Base-by-base conservation (phyloP, 345 rosid genomes). In the Cardamine chenopodiifolia region DNA sequence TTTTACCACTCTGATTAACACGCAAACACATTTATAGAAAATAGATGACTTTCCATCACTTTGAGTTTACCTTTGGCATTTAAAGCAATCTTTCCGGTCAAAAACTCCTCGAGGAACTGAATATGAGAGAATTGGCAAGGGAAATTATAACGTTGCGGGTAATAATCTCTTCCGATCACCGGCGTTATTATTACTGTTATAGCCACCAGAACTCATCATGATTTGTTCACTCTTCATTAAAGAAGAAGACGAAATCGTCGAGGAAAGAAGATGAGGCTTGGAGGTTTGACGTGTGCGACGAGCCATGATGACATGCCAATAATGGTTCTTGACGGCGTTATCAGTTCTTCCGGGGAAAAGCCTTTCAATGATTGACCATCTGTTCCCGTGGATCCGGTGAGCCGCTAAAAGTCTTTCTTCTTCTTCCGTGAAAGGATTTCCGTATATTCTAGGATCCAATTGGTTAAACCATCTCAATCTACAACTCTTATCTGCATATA, bases 381-480 rank as follows among this genome's bases (percentile, higher is more conserved):
- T 83, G 61, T 94, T 94, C 15, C 98, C 98, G 25, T 94, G 96
- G 78, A 94, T 82, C 66, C 90, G 74, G 20, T 94, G 98, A 45
- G 90, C 88, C 1, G 84, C 83, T 59, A 94, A 62, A 23, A 94
- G 92, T 64, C 93, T 71, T 64, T 94, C 96, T 62, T 94, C 98
- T 83, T 94, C 95, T 74, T 94, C 95, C 10, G 91, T 87, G 68
- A 94, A 94, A 22, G 97, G 98, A 70, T 82, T 88, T 35, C 95
- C 78, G 48, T 94, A 91, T 73, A 94, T 94, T 52, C 89, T 84
- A 11, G 98, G 98, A 85, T 94, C 97, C 37, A 94, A 62, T 68
- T 94, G 98, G 79, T 91, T 94, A 76, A 83, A 94, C 98, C 98
- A 94, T 75, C 98, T 89, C 72, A 94, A 86, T 86, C 98, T 87